Conservation (phyloP, 2,329 filamentous ascomycete species). For the Phialocephala sp. region DNA sequence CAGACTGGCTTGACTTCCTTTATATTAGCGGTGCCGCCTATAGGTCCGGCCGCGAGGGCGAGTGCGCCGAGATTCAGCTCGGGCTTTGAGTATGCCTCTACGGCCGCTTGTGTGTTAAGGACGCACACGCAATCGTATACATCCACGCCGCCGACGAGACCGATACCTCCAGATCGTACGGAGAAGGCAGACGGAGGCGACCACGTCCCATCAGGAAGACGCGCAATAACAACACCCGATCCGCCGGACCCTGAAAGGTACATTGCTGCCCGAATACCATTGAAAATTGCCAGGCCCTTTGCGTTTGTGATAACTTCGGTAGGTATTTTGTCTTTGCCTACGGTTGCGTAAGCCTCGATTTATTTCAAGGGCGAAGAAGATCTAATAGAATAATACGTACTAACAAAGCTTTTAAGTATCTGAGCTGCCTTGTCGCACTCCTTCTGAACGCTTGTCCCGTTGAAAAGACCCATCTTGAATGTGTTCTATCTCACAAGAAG, state of each 20-base stretch:
- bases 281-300: slow-evolving; percentile 74
- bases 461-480: slow-evolving; percentile 19
- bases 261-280: slow-evolving; percentile 66
- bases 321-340: slow-evolving; percentile 51
- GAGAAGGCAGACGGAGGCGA: slow-evolving; percentile 83
- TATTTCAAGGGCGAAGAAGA: neutral
- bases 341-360: slow-evolving; percentile 7
- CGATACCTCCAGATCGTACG: slow-evolving; percentile 78
- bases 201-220: slow-evolving; percentile 71
- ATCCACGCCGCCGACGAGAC: slow-evolving; percentile 81
- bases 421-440: slow-evolving; percentile 26
- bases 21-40: slow-evolving; percentile 44
- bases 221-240: slow-evolving; percentile 67
- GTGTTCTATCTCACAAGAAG: neutral
- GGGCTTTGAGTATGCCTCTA: slow-evolving; percentile 77
- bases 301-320: slow-evolving; percentile 67
- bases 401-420: slow-evolving; percentile 22
- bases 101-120: slow-evolving; percentile 78
- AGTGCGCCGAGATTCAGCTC: slow-evolving; percentile 80
- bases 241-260: slow-evolving; percentile 55
- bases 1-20: slow-evolving; percentile 58
- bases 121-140: slow-evolving; percentile 90
- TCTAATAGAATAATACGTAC: slow-evolving; percentile 10
- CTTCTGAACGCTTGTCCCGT: slow-evolving; percentile 9
- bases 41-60: slow-evolving; percentile 72